These are phyloP conservation scores for Citrus sp. DNA, from an alignment of 345 rosid genomes.

Conservation along the genomic window DNA sequence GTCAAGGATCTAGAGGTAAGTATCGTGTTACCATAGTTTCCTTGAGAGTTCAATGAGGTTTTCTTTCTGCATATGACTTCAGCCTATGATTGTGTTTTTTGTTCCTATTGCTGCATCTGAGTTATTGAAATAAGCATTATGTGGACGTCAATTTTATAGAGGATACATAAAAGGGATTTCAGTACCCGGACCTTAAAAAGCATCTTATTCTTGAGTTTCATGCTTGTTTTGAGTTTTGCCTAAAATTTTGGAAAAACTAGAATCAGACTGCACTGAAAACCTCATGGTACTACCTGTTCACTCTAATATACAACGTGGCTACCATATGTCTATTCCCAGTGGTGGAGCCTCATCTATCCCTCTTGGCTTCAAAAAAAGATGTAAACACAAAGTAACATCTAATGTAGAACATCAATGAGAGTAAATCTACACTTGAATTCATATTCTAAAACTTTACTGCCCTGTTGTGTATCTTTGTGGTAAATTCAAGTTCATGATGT, in stretches of 20 bases:
- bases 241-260: neutral
- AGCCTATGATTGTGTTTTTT: neutral
- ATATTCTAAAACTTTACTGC: neutral
- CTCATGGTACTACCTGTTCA: neutral
- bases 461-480: neutral
- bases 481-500: neutral
- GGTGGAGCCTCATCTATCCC: neutral
- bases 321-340: neutral
- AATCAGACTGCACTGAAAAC: neutral
- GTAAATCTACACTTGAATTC: neutral
- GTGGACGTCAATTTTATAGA: neutral
- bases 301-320: neutral
- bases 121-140: neutral
- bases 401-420: neutral
- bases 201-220: neutral
- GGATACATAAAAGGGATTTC: neutral
- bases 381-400: neutral
- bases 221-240: neutral
- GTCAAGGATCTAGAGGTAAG: slow-evolving; percentile 79
- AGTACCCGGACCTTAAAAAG: neutral
- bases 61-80: neutral
- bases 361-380: too few relatives aligned
- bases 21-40: slow-evolving; percentile 1
- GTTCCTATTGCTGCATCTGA: neutral
- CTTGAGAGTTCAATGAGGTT: neutral